Conservation (phyloP, 345 rosid species). For the Litchi chinensis region DNA sequence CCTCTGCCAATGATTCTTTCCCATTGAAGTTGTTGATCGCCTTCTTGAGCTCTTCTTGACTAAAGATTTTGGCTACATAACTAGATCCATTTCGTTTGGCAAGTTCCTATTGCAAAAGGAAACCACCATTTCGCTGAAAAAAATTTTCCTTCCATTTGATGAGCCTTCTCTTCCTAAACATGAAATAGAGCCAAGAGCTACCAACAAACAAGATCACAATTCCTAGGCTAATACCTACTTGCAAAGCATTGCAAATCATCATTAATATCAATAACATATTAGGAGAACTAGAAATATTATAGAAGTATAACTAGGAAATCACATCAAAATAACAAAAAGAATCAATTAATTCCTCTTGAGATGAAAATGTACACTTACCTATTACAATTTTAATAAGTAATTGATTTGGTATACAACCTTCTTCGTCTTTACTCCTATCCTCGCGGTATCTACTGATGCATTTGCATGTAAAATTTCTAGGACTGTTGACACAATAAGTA, state of each 20-base stretch:
- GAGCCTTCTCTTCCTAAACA: too few relatives aligned
- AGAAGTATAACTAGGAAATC: too few relatives aligned
- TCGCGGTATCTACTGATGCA: slow-evolving; percentile 35
- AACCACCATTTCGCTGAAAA: not conserved
- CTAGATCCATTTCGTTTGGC: slow-evolving; percentile 8
- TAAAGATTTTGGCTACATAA: slow-evolving; percentile 20
- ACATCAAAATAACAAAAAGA: too few relatives aligned
- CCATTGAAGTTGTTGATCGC: slow-evolving; percentile 23
- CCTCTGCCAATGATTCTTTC: slow-evolving; percentile 21
- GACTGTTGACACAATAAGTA: not conserved
- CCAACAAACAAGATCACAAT: not conserved
- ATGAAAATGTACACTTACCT: not conserved
- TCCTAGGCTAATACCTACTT: slow-evolving; percentile 21
- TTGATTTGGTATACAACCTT: slow-evolving; percentile 11
- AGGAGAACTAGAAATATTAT: not conserved
- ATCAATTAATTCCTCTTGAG: too few relatives aligned
- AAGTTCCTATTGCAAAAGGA: not conserved
- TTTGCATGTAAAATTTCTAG: slow-evolving; percentile 30
- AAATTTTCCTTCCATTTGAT: too few relatives aligned
- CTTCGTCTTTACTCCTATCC: slow-evolving; percentile 26
- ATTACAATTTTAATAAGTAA: not conserved
- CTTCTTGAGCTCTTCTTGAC: slow-evolving; percentile 18
- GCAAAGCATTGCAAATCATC: not conserved
- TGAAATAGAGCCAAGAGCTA: too few relatives aligned
- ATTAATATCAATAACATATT: not conserved